Evolutionary conservation across 2,329 filamentous ascomycete genomes (phyloP).

Genomic region (Aspergillus spinulosporus): DNA sequence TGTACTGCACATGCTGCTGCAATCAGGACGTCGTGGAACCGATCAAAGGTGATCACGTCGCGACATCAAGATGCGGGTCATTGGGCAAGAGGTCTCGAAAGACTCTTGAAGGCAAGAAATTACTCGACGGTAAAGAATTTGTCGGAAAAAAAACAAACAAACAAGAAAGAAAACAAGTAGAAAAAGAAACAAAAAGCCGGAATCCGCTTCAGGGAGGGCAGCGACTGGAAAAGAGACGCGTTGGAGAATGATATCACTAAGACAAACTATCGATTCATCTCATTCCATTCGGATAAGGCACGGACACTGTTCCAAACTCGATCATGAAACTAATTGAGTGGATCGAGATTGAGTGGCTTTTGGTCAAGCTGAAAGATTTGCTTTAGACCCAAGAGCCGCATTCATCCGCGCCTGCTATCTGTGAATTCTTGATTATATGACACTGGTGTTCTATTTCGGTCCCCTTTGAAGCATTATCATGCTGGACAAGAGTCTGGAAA

Average conservation of each 20-base stretch:
- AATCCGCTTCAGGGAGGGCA: neutral
- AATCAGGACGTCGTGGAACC: constrained; percentile 1
- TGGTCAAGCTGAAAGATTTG: neutral
- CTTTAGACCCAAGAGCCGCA: neutral
- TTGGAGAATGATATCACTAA: neutral
- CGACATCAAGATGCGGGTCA: constrained; percentile 7
- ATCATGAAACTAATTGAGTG: neutral
- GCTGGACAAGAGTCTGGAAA: neutral
- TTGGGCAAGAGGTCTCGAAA: neutral
- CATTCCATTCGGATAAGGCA: neutral
- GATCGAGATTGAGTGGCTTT: neutral
- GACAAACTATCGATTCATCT: neutral
- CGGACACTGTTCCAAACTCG: neutral
- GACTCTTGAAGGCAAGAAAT: neutral
- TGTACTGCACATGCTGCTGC: constrained; percentile 17
- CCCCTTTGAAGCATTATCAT: neutral
- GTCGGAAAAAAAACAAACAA: neutral
- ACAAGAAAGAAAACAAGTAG: neutral
- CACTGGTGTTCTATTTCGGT: neutral
- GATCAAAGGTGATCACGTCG: constrained; percentile 17
- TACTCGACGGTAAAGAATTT: neutral
- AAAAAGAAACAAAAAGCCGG: neutral
- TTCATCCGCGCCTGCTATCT: neutral
- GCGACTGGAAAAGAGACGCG: neutral
- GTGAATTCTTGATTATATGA: neutral